A percentile compares a stretch with the other conserved stretches of the same genome.
phyloP scores from a whole-genome alignment of 805 yeast species.

The Hagleromyces aurorensis region DNA sequence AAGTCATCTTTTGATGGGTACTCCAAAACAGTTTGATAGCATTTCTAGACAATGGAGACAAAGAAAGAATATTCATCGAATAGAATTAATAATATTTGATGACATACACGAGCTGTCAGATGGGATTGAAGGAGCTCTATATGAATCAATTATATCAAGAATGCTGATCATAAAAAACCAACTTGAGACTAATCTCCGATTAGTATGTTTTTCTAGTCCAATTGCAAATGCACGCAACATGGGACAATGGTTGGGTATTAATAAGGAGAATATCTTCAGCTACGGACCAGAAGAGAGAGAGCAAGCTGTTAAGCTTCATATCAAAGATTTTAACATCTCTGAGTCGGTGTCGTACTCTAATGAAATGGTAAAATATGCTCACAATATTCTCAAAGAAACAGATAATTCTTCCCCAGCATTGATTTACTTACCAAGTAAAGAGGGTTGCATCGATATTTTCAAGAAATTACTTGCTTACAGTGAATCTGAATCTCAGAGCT shows the following conservation, averaged over 20 bases:
- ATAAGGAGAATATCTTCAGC: constrained; percentile 54
- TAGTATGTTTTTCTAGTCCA: constrained; percentile 65
- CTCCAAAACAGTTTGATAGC: constrained; percentile 71
- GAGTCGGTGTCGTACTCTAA: constrained; percentile 33
- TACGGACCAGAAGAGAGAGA: constrained; percentile 58
- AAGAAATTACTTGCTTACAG: constrained; percentile 36
- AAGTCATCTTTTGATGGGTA: constrained; percentile 63
- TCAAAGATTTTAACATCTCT: constrained; percentile 40
- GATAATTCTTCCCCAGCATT: constrained; percentile 32
- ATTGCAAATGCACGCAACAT: constrained; percentile 69
- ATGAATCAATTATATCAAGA: constrained; percentile 66
- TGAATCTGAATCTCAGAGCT: constrained; percentile 31
- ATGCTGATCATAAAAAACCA: constrained; percentile 64
- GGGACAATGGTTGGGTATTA: constrained; percentile 80
- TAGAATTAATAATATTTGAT: constrained; percentile 66
- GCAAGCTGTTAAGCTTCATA: constrained; percentile 47
- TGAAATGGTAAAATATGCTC: constrained; percentile 45
- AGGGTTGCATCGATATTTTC: constrained; percentile 46
- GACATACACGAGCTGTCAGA: constrained; percentile 61
- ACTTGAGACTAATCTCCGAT: constrained; percentile 46
- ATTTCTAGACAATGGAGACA: constrained; percentile 79
- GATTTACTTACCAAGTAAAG: constrained; percentile 53
- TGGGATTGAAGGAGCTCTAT: constrained; percentile 48
- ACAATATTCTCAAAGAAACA: constrained; percentile 33
- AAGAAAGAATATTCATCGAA: constrained; percentile 56